These are phyloP conservation scores for Colletotrichum tropicicola DNA, from an alignment of 2,329 filamentous ascomycete genomes.

Conservation along the genomic window DNA sequence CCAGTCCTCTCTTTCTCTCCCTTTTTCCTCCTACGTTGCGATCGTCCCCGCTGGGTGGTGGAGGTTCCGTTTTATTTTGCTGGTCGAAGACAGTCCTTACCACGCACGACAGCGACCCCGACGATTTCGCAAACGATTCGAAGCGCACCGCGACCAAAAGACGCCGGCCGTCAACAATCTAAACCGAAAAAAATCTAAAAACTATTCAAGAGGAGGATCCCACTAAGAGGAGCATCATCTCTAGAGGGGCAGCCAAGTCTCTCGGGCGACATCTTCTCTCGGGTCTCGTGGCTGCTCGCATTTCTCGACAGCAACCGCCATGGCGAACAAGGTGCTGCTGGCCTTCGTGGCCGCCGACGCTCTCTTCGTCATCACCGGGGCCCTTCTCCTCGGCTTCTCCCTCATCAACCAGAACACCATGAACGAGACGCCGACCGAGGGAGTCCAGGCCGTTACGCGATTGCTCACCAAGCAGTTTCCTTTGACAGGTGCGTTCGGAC, in stretches of 20 bases:
- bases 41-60: conserved; percentile 29
- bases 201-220: conserved; percentile 9
- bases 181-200: conserved; percentile 4
- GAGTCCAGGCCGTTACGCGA: conserved; percentile 58
- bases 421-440: conserved; percentile 52
- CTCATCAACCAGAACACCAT: conserved; percentile 59
- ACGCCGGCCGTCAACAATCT: conserved; percentile 48
- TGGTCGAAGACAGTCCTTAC: conserved; percentile 32
- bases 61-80: conserved; percentile 25
- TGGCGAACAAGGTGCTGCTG: conserved; percentile 65
- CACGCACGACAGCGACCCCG: conserved; percentile 8
- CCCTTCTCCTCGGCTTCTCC: conserved; percentile 64
- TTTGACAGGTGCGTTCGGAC: conserved; percentile 49
- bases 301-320: conserved; percentile 38
- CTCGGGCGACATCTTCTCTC: conserved; percentile 29
- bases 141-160: conserved; percentile 23
- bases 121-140: conserved; percentile 1
- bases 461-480: conserved; percentile 64
- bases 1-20: conserved; percentile 15
- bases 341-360: conserved; percentile 57
- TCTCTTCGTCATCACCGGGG: conserved; percentile 62
- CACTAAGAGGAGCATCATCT: not conserved
- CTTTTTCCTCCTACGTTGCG: not conserved
- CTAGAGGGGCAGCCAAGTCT: conserved; percentile 32
- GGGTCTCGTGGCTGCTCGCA: conserved; percentile 33